phyloP scores from a whole-genome alignment of 768 basidiomycete genomes.

The Solioccasus polychromus region DNA sequence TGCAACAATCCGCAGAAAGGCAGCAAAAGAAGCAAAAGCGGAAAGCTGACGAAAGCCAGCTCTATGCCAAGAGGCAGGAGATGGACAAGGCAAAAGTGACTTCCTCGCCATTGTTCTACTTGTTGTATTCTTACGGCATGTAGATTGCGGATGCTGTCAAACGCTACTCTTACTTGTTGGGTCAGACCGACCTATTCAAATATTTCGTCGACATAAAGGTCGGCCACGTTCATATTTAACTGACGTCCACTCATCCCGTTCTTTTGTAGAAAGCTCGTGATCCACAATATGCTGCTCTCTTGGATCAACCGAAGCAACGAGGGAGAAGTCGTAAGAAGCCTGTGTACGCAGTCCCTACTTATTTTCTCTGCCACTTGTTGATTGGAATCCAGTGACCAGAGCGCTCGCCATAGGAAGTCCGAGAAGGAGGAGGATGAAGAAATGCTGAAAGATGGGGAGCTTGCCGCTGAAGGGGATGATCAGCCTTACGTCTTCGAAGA shows the following conservation, averaged over 20 bases:
- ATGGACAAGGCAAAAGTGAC: conserved; percentile 87
- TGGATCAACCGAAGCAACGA: conserved; percentile 86
- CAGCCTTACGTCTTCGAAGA: conserved; percentile 94
- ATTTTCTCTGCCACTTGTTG: neutral
- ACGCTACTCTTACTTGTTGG: conserved; percentile 94
- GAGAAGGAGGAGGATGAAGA: conserved; percentile 99
- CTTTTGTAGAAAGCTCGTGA: conserved; percentile 72
- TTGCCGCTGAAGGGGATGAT: conserved; percentile 77
- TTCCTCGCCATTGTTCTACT: neutral
- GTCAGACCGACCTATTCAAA: conserved; percentile 96
- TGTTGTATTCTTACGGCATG: conserved; percentile 10
- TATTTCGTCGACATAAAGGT: conserved; percentile 98
- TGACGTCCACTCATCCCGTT: neutral
- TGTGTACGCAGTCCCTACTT: conserved; percentile 41
- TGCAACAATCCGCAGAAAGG: conserved; percentile 38
- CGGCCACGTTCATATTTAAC: conserved; percentile 6
- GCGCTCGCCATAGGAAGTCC: conserved; percentile 84
- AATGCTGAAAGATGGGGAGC: conserved; percentile 81
- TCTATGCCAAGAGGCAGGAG: conserved; percentile 69
- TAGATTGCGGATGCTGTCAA: conserved; percentile 93
- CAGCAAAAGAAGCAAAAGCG: conserved; percentile 50
- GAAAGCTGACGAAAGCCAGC: conserved; percentile 66
- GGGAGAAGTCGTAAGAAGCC: conserved; percentile 85
- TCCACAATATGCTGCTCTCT: conserved; percentile 86
- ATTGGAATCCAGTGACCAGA: conserved; percentile 55